A percentile compares a stretch with the other conserved stretches of the same genome.
phyloP scores from a whole-genome alignment of 179 eudicot genomes.

The Heliamphora pulchella region DNA sequence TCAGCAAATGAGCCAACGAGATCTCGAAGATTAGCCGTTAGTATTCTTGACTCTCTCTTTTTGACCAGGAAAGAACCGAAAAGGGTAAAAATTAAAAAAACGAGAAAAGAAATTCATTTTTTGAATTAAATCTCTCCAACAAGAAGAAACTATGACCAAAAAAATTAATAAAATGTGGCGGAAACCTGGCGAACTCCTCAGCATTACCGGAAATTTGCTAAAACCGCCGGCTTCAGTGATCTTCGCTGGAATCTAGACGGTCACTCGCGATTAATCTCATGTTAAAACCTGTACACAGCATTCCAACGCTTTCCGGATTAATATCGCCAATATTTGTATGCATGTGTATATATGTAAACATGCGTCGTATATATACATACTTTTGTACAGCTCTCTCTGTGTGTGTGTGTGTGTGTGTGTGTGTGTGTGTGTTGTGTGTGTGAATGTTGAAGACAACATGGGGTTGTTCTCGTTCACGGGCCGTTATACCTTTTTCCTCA shows the following conservation, averaged over 20 bases:
- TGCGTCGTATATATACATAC: no score
- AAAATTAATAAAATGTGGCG: not conserved
- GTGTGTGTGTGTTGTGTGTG: not conserved
- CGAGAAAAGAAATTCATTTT: not conserved
- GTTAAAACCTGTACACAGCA: not conserved
- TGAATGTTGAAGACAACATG: not conserved
- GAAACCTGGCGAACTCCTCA: not conserved
- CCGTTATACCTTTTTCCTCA: not conserved
- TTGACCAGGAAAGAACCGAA: not conserved
- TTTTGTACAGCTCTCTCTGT: not conserved
- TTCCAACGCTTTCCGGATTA: not conserved
- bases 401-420: not conserved
- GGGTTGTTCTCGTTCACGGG: not conserved
- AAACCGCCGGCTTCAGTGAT: not conserved
- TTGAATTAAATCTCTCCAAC: not conserved
- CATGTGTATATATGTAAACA: not conserved
- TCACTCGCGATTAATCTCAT: not conserved
- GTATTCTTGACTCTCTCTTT: not conserved
- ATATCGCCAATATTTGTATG: not conserved
- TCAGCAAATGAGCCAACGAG: conserved; percentile 5
- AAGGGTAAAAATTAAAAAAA: not conserved
- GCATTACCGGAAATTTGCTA: conserved; percentile 6
- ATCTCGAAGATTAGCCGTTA: conserved; percentile 7
- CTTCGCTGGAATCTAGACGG: conserved; percentile 9
- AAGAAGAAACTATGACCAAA: not conserved